Conservation (phyloP, 768 basidiomycete genomes). For the Xerocomellus chrysenteron region DNA sequence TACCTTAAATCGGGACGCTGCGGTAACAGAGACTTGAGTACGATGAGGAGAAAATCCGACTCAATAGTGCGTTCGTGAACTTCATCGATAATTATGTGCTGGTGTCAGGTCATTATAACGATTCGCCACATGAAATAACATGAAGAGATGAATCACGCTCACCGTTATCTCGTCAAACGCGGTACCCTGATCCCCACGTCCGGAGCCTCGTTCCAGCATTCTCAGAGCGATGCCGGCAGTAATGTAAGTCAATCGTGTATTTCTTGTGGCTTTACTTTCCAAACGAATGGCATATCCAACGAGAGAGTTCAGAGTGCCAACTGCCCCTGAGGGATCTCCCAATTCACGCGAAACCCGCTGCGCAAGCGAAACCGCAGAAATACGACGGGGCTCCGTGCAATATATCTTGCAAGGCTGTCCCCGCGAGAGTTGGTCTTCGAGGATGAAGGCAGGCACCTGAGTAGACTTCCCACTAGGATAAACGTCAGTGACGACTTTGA, state of each 20-base stretch:
- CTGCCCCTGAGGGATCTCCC: conserved; percentile 76
- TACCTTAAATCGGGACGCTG: conserved; percentile 85
- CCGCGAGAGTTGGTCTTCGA: conserved; percentile 81
- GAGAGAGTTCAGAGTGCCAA: conserved; percentile 74
- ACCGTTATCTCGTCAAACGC: conserved; percentile 96
- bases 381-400: conserved; percentile 93
- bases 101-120: not conserved
- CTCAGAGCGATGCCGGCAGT: conserved; percentile 95
- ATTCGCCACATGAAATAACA: not conserved
- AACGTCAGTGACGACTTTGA: conserved; percentile 1
- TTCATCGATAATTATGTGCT: conserved; percentile 98
- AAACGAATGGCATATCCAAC: conserved; percentile 95
- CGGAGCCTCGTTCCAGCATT: conserved; percentile 89
- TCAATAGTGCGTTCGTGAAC: conserved; percentile 97
- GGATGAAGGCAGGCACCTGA: conserved; percentile 89
- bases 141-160: conserved; percentile 24
- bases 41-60: conserved; percentile 94
- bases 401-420: conserved; percentile 88
- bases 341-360: conserved; percentile 91
- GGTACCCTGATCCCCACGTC: conserved; percentile 65
- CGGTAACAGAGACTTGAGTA: conserved; percentile 78
- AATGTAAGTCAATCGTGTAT: conserved; percentile 79
- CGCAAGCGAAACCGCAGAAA: conserved; percentile 93
- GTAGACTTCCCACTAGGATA: conserved; percentile 87
- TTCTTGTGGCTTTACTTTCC: conserved; percentile 80